Evolutionary conservation across 176 grass and related monocot genomes (phyloP), one percentile per base, ranked within the genome.

Genomic region (Pharus latifolius): DNA sequence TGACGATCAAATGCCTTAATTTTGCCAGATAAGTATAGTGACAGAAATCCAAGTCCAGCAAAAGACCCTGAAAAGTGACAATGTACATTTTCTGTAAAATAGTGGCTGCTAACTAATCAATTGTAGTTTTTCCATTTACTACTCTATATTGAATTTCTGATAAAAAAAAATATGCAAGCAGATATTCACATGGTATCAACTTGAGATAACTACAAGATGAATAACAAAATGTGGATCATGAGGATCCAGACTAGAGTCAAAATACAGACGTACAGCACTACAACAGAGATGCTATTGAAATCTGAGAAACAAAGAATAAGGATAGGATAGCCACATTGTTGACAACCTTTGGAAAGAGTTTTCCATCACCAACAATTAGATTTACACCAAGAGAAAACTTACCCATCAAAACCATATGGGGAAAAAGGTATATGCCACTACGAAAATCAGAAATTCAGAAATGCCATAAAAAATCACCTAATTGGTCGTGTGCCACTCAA

Each of bases 31-130:
- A 99, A 18, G 40, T 94, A 99, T 0, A 94, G 41, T 28, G 90
- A 88, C 40, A 91, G 33, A 76, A 91, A 99, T 28, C 87, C 87
- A 75, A 99, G 87, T 70, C 90, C 90, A 64, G 95, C 95, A 70
- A 94, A 99, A 78, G 83, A 84, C 84, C 83, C 95, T 92, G 60
- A 17, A 44, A n/a, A n/a, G n/a, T n/a, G n/a, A n/a, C n/a, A 75
- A 8, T 16, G 31, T 37, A 69, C 38, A 56, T 56, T n/a, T n/a
- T 19, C 10, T 62, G 70, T 85, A 7, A 63, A 43, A 18, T 60
- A 43, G 0, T 10, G 29, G n/a, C 22, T 19, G 14, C 0, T 52
- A 16, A 61, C 0, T 5, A 1, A 20, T 28, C 12, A 15, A 26
- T 4, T 14, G 5, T 23, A 46, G 7, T 2, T 63, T 17, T 34